Percentiles rank a stretch among this genome's conserved stretches.
Conservation (phyloP, 495 filamentous ascomycete genomes). For the Aspergillus ostianus region DNA sequence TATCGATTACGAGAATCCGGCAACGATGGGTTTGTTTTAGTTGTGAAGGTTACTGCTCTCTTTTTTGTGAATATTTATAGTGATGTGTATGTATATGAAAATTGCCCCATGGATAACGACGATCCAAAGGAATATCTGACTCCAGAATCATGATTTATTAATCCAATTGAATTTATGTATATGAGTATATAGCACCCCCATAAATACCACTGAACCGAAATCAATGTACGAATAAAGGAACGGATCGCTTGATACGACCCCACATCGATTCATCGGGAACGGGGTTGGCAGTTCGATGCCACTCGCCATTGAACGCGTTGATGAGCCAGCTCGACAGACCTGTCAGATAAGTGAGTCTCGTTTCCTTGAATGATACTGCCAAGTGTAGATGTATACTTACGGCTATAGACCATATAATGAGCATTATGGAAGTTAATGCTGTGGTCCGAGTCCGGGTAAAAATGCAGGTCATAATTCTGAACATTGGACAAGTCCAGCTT, state of each 20-base stretch:
- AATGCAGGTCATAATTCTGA: constrained; percentile 94
- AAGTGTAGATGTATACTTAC: constrained; percentile 52
- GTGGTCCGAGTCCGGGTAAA: constrained; percentile 96
- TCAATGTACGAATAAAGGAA: constrained; percentile 19
- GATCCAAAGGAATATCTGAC: neutral
- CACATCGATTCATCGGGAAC: constrained; percentile 50
- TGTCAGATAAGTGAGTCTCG: constrained; percentile 39
- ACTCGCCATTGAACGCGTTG: constrained; percentile 97
- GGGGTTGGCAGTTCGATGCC: constrained; percentile 70
- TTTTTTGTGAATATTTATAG: neutral
- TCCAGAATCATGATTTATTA: neutral
- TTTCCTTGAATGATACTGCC: constrained; percentile 9
- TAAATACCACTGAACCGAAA: neutral
- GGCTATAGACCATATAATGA: constrained; percentile 89
- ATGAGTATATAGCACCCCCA: neutral
- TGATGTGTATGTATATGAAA: neutral
- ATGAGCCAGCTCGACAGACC: constrained; percentile 89
- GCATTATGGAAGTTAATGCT: constrained; percentile 94
- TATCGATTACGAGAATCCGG: constrained; percentile 34
- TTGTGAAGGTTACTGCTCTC: neutral
- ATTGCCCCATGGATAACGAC: neutral
- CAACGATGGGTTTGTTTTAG: constrained; percentile 25
- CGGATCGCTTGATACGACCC: constrained; percentile 23
- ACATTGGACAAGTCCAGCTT: constrained; percentile 78
- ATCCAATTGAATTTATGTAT: neutral